Conservation (phyloP, 1,139 yeast genomes). For the Yamadazyma mexicana region DNA sequence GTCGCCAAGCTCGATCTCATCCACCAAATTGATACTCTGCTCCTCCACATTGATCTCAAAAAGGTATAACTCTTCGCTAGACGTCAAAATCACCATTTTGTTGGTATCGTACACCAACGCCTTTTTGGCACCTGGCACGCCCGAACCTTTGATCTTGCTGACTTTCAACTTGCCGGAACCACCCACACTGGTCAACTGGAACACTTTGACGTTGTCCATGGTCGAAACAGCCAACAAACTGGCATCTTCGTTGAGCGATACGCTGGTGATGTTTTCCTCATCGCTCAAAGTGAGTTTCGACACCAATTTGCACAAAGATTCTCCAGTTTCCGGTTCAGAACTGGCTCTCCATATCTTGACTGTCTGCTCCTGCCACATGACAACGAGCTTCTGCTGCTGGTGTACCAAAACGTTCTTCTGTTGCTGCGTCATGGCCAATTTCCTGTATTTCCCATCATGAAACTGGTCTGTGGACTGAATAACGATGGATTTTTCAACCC, state of each 20-base stretch:
- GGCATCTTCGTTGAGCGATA: conserved; percentile 68
- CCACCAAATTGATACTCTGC: conserved; percentile 30
- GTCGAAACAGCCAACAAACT: conserved; percentile 71
- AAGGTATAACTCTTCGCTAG: conserved; percentile 62
- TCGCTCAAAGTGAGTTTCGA: conserved; percentile 68
- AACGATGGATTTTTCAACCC: conserved; percentile 81
- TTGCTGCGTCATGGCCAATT: conserved; percentile 67
- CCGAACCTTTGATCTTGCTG: conserved; percentile 50
- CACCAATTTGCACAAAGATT: conserved; percentile 46
- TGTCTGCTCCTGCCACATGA: conserved; percentile 81
- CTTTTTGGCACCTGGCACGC: conserved; percentile 56
- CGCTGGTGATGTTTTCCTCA: conserved; percentile 78
- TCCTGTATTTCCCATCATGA: conserved; percentile 72
- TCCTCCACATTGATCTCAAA: conserved; percentile 38
- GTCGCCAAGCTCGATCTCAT: conserved; percentile 39
- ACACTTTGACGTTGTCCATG: conserved; percentile 66
- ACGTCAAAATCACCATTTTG: conserved; percentile 56
- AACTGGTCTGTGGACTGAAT: conserved; percentile 68
- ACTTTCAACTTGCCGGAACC: conserved; percentile 43
- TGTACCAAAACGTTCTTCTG: conserved; percentile 56
- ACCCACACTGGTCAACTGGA: conserved; percentile 41
- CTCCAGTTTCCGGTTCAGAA: conserved; percentile 10
- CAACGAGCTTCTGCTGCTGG: conserved; percentile 45
- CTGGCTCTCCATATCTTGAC: conserved; percentile 77
- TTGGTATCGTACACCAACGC: conserved; percentile 45